Evolutionary conservation across 192 early-diverging fungal genomes (phyloP).

Genomic region (Polychytrium aggregatum): DNA sequence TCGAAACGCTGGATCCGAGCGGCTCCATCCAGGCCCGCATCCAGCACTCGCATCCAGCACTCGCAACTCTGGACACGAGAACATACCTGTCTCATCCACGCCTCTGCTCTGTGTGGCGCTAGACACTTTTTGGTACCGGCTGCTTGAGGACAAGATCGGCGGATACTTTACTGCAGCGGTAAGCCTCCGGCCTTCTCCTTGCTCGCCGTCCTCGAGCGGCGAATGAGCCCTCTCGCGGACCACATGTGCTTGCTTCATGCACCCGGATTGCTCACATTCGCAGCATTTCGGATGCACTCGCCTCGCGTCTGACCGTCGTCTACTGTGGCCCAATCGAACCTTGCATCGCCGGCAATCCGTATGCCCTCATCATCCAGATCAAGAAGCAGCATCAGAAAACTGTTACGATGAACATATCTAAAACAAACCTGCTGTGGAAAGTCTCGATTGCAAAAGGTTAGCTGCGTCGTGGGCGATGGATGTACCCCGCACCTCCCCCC

Average conservation of each 20-base stretch:
- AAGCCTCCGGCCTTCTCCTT: too few relatives aligned
- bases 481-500: not conserved
- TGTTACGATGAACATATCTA: constrained; percentile 9
- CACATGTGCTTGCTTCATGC: too few relatives aligned
- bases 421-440: constrained; percentile 14
- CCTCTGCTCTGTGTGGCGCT: not conserved
- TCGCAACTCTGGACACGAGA: too few relatives aligned
- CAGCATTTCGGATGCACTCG: too few relatives aligned
- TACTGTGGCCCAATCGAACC: not conserved
- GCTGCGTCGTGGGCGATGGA: not conserved
- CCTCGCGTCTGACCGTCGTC: too few relatives aligned
- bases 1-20: too few relatives aligned
- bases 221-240: too few relatives aligned
- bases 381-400: constrained; percentile 7
- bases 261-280: too few relatives aligned
- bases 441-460: constrained; percentile 24
- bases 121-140: constrained; percentile 27
- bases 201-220: too few relatives aligned
- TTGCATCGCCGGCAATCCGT: not conserved
- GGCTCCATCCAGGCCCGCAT: too few relatives aligned
- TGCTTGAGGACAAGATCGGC: constrained; percentile 17
- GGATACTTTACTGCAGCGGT: constrained; percentile 5
- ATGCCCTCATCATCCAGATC: not conserved
- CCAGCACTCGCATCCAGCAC: too few relatives aligned
- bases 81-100: not conserved